These are phyloP conservation scores for Exophiala alcalophila DNA, from an alignment of 2,329 filamentous ascomycete species.

Conservation along the genomic window DNA sequence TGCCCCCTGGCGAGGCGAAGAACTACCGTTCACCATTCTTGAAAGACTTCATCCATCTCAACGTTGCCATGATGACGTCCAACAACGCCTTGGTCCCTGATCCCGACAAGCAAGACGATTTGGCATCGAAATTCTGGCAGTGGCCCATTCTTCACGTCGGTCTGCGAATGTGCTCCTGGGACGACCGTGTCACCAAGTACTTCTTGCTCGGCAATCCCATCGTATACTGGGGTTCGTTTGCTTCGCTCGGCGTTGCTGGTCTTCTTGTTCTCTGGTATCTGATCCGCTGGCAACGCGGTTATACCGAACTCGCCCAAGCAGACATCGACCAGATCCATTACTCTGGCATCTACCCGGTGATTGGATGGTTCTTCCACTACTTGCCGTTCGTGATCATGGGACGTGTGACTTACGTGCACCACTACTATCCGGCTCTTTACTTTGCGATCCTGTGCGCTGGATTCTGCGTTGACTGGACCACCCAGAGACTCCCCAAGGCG, in stretches of 20 bases:
- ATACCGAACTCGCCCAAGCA: conserved; percentile 70
- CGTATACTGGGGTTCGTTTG: conserved; percentile 92
- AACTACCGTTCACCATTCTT: conserved; percentile 96
- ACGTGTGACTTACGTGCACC: conserved; percentile 97
- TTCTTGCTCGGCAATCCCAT: conserved; percentile 96
- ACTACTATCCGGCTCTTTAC: conserved; percentile 98
- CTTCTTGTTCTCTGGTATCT: conserved; percentile 78
- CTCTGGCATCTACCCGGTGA: conserved; percentile 81
- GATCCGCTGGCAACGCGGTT: conserved; percentile 94
- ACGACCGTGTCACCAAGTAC: conserved; percentile 93
- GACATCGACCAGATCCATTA: conserved; percentile 97
- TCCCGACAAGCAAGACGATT: conserved; percentile 97
- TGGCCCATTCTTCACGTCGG: conserved; percentile 96
- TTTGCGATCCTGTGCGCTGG: conserved; percentile 89
- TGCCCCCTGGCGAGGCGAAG: conserved; percentile 82
- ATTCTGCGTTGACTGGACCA: conserved; percentile 83
- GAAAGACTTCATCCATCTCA: conserved; percentile 95
- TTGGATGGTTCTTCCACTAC: conserved; percentile 96
- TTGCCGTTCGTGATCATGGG: conserved; percentile 96
- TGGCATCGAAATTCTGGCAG: conserved; percentile 96
- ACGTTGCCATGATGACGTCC: conserved; percentile 99
- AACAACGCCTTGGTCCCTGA: conserved; percentile 98
- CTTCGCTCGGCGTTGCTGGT: conserved; percentile 69
- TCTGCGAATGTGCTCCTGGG: conserved; percentile 98
- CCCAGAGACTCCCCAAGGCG: conserved; percentile 62